A percentile compares a stretch with the other conserved stretches of the same genome.
Conservation (phyloP, 225 moss, liverwort and hornwort genomes). For the Bryum argenteum region DNA sequence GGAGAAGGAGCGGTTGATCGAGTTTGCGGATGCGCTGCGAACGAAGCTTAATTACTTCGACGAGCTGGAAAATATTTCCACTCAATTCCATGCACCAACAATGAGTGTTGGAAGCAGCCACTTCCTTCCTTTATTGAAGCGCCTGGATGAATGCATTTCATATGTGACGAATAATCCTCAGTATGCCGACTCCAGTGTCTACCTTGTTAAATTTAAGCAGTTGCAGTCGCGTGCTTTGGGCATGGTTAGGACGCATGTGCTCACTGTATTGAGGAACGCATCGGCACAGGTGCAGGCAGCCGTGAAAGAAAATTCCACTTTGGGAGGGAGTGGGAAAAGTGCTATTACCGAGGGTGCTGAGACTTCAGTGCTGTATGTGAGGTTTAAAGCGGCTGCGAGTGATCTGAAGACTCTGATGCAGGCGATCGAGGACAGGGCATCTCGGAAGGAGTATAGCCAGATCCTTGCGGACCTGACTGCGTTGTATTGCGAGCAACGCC, state of each 20-base stretch:
- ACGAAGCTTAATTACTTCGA: constrained; percentile 95
- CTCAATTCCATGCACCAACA: constrained; percentile 74
- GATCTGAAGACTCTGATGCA: constrained; percentile 96
- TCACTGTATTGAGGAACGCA: constrained; percentile 82
- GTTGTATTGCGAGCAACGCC: constrained; percentile 93
- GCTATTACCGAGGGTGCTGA: constrained; percentile 93
- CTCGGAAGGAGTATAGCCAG: constrained; percentile 87
- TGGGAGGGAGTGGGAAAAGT: constrained; percentile 67
- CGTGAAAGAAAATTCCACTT: constrained; percentile 76
- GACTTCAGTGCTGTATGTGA: constrained; percentile 90
- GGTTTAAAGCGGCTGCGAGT: constrained; percentile 96
- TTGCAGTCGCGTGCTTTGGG: constrained; percentile 90
- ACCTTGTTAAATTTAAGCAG: constrained; percentile 91
- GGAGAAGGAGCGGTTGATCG: constrained; percentile 97
- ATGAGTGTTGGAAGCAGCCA: constrained; percentile 93
- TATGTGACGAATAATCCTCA: constrained; percentile 96
- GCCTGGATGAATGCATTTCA: constrained; percentile 92
- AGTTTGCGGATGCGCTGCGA: constrained; percentile 91
- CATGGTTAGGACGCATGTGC: constrained; percentile 95
- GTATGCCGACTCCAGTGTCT: constrained; percentile 93
- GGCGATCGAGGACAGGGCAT: constrained; percentile 86
- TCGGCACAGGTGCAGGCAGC: constrained; percentile 84
- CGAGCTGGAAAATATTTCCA: constrained; percentile 93
- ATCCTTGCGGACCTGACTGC: constrained; percentile 80
- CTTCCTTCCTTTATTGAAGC: constrained; percentile 87